Evolutionary conservation across 202 grass and related monocot genomes (phyloP).

Genomic region (Digitaria exilis): DNA sequence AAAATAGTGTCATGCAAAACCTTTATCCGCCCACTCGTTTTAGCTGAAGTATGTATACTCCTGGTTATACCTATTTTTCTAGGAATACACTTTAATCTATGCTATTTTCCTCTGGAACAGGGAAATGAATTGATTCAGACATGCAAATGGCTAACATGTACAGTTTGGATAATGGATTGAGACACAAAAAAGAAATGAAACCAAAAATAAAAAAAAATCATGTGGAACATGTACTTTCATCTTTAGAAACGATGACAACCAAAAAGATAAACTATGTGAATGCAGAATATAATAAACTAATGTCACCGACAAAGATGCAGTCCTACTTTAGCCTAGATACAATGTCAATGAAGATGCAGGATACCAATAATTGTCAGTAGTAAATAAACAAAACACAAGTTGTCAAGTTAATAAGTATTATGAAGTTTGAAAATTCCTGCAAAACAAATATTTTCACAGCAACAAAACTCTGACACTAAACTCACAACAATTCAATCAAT

Average conservation of each 20-base stretch:
- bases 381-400: neutral
- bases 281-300: neutral
- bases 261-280: neutral
- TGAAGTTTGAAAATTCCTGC: neutral
- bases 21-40: neutral
- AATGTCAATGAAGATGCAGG: conserved; percentile 5
- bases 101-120: neutral
- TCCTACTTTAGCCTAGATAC: neutral
- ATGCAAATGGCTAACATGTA: neutral
- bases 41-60: neutral
- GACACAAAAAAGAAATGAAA: neutral
- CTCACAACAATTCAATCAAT: conserved; percentile 19
- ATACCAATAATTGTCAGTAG: neutral
- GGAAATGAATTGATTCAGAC: neutral
- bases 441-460: neutral
- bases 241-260: neutral
- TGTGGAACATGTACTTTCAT: neutral
- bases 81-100: neutral
- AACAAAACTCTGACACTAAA: neutral
- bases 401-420: conserved; percentile 1
- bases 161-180: neutral
- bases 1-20: neutral
- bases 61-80: neutral
- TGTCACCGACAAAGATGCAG: neutral
- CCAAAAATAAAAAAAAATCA: neutral